A percentile compares a stretch with the other conserved stretches of the same genome.
Conservation (phyloP, 1,284 basidiomycete species). For the Ceratobasidium theobromae region DNA sequence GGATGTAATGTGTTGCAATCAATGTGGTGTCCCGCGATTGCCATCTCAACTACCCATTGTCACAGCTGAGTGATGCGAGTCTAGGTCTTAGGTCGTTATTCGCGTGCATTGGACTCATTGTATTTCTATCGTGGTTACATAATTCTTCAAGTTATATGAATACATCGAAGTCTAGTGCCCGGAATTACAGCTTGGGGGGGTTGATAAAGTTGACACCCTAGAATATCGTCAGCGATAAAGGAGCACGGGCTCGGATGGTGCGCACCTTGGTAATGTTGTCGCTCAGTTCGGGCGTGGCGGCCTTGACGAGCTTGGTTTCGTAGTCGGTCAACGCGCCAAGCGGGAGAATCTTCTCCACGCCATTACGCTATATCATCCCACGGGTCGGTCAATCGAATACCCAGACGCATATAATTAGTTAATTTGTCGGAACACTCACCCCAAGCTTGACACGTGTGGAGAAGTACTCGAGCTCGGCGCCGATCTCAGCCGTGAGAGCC, state of each 20-base stretch:
- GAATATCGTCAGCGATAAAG: not conserved
- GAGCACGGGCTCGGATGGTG: not conserved
- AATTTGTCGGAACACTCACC: constrained; percentile 56
- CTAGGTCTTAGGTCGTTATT: not conserved
- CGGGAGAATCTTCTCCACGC: constrained; percentile 77
- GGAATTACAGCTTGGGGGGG: constrained; percentile 44
- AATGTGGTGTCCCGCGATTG: not conserved
- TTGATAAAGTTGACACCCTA: constrained; percentile 48
- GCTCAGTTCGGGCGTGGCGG: constrained; percentile 77
- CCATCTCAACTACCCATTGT: too few relatives aligned
- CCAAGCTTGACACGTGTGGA: constrained; percentile 83
- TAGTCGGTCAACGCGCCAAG: constrained; percentile 72
- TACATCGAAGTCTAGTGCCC: not conserved
- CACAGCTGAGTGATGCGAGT: too few relatives aligned
- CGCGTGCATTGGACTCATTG: not conserved
- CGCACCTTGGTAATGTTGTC: constrained; percentile 73
- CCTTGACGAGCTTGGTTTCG: constrained; percentile 75
- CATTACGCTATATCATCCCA: constrained; percentile 56
- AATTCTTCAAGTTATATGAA: not conserved
- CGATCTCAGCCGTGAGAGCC: constrained; percentile 63
- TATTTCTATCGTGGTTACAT: not conserved
- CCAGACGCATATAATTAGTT: constrained; percentile 22
- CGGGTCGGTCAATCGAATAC: constrained; percentile 27
- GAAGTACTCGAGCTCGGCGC: constrained; percentile 75
- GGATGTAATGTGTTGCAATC: not conserved